Base-by-base conservation (phyloP, 225 moss, liverwort and hornwort genomes). In the Pseudisothecium myosuroides region DNA sequence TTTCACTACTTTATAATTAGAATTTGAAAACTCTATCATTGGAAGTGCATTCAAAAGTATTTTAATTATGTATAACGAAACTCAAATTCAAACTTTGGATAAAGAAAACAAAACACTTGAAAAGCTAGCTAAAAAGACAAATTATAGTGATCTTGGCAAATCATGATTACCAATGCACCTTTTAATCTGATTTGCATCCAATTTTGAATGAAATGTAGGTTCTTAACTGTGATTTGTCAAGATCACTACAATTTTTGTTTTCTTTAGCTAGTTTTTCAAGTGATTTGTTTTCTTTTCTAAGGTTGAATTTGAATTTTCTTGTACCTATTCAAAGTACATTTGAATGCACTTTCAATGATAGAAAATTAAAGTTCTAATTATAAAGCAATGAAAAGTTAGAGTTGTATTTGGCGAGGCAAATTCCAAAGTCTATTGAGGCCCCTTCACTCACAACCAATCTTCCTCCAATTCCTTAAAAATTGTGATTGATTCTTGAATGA, bases 221-320 rank as follows among this genome's bases (percentile, higher is more conserved):
- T 19, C 1, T 0, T 66, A 66, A 37, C 0, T 6, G 4, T 17
- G 4, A 20, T 11, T 37, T 37, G 20, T 6, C 2, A 37, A 67
- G 1, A 67, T 7, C 4, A 37, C 12, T 37, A 11, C 11, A 67
- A 67, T 37, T 6, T 36, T 66, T 37, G 37, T 6, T 11, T 55
- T 36, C n/a, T 20, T n/a, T 12, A 12, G 22, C 1, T 67, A 37
- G 2, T 0, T 37, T 29, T 62, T 11, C 2, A 21, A n/a, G 6
- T 21, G 1, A 0, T 66, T 37, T 36, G 3, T 36, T 67, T 67
- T 21, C 0, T 67, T n/a, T 4, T 21, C 12, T 1, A 21, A 21
- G 4, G 4, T 21, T n/a, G 0, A 11, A 67, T n/a, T 67, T 67
- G 21, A 66, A 66, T 18, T 10, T 36, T 36, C 5, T 34, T 34